Evolutionary conservation across 805 yeast species (phyloP), one percentile per base, ranked within the genome.

Genomic region (Zygotorulaspora florentina): DNA sequence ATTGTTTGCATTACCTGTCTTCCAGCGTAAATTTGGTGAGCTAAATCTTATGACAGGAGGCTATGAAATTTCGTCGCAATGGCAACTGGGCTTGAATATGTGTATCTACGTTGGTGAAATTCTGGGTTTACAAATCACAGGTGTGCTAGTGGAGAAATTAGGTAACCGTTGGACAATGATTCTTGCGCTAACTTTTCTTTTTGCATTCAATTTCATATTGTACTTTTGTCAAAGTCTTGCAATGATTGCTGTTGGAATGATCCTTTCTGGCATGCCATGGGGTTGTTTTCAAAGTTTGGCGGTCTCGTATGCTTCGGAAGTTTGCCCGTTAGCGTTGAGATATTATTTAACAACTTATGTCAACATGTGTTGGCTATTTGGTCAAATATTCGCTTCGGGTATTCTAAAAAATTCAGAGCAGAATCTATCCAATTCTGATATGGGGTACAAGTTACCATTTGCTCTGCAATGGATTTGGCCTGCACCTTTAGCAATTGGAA

Each of bases 381-480:
- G 86, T 33, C 83, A 79, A 56, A 66, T 81, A 30, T 64, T 80
- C 44, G 69, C 79, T 9, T 62, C 79, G 8, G 81, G 84, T 46
- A 75, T 80, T n/a, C 62, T 71, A 52, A 69, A 66, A 50, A 77
- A 68, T 38, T 59, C 63, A 39, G 50, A 48, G 50, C 27, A 47
- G 40, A 50, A 38, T 35, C 45, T 12, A 41, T 59, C 45, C 54
- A 25, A 51, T 16, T 45, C 63, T 30, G 54, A 67, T 16, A 55
- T 70, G 68, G 73, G 79, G 6, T 80, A 76, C 59, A 67, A 71
- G 45, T 66, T 76, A 35, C 83, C 85, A 8, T 77, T 75, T 57
- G 82, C 79, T 2, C 46, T 79, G 9, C 85, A 80, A 62, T 80
- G 83, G 83, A 59, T 70, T 4, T 80, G 82, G 83, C 76, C 80